Base-by-base conservation (phyloP, 1,139 yeast genomes). In the Candida pseudoviswanathii region DNA sequence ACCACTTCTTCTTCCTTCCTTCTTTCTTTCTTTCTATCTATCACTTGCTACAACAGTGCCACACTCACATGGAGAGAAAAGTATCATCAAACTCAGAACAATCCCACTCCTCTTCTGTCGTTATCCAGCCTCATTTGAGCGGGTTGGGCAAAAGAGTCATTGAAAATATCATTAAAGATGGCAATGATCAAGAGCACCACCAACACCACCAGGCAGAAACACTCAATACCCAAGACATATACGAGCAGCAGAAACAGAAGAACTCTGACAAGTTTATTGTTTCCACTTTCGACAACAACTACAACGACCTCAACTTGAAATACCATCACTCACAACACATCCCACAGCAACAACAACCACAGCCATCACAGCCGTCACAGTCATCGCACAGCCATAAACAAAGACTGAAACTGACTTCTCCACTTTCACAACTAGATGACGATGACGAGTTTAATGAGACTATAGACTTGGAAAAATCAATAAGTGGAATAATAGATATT, bases 221-320 rank as follows among this genome's bases (percentile, higher is more conserved):
- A 50, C 69, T 71, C 47, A 63, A 70, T 51, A 65, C 78, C 29
- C 67, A 71, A 54, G 73, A 67, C 36, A 58, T 75, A 44, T 75
- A 61, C 51, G 63, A 68, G 10, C 75, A 74, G 46, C n/a, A n/a
- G n/a, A 63, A 78, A 45, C 73, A 71, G 54, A 56, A 58, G 41
- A 62, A 33, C 2, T 25, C 41, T 4, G 9, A 48, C 3, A 46
- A 60, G 52, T 67, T 69, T 48, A 59, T 69, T 53, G 38, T 37
- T 8, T 69, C 77, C 25, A 65, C 62, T 21, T 70, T 70, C 43
- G 68, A 63, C 37, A 63, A 62, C 29, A 55, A 56, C 45, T 65
- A 67, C 50, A 61, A 62, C 48, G 65, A 61, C 43, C 66, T 61
- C 44, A 53, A 49, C 34, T 24, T 45, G 10, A 24, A 54, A 43